phyloP scores from a whole-genome alignment of 164 flowering plant species.

The Vitis cinerea region DNA sequence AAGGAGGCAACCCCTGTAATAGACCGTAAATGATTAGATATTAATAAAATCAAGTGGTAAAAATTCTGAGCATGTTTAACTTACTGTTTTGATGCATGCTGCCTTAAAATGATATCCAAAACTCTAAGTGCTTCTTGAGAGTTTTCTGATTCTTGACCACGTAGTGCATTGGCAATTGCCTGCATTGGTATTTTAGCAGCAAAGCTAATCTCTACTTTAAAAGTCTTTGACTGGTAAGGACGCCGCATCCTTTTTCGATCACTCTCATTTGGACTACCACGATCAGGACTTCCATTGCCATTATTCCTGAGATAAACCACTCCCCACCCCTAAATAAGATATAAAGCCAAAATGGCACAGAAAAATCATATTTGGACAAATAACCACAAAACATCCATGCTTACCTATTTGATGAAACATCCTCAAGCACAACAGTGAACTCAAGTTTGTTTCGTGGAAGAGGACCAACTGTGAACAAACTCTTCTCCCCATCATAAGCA shows the following conservation, averaged over 20 bases:
- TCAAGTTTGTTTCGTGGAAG: slow-evolving; percentile 80
- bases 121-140: slow-evolving; percentile 89
- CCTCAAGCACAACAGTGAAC: slow-evolving; percentile 82
- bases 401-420: slow-evolving; percentile 59
- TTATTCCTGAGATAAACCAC: slow-evolving; percentile 24
- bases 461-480: slow-evolving; percentile 79
- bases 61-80: slow-evolving; percentile 12
- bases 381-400: not conserved
- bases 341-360: not conserved
- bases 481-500: slow-evolving; percentile 96
- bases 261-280: slow-evolving; percentile 53
- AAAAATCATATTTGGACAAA: not conserved
- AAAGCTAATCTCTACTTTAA: slow-evolving; percentile 73
- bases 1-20: slow-evolving; percentile 85
- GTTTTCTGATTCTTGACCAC: slow-evolving; percentile 84
- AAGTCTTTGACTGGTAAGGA: slow-evolving; percentile 63
- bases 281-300: slow-evolving; percentile 52
- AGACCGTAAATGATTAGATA: not conserved
- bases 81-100: slow-evolving; percentile 91
- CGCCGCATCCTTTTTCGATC: slow-evolving; percentile 69
- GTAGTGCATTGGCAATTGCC: slow-evolving; percentile 73
- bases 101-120: slow-evolving; percentile 82
- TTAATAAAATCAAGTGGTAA: not conserved
- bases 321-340: no score
- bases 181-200: slow-evolving; percentile 93